Percentiles rank a stretch among this genome's conserved stretches.
Conservation (phyloP, 31 red algal species). For the Pterothamnion heteromorphum region DNA sequence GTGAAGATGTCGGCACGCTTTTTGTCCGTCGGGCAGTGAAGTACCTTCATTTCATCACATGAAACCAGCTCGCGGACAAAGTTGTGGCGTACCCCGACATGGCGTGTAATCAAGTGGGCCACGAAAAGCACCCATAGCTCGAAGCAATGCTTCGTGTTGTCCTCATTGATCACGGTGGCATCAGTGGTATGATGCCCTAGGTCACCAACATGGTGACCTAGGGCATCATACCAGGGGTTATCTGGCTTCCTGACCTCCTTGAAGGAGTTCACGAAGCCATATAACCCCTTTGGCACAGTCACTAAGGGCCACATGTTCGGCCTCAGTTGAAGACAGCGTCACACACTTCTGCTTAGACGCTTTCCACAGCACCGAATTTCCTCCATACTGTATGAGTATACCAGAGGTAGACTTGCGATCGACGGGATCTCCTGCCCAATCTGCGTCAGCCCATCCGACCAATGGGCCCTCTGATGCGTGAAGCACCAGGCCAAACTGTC, state of each 20-base stretch:
- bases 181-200: background rate
- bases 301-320: slow-evolving; percentile 20
- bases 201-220: too few relatives aligned
- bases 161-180: background rate
- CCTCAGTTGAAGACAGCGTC: background rate
- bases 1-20: background rate
- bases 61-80: background rate
- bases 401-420: slow-evolving; percentile 30
- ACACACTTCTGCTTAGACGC: slow-evolving; percentile 3
- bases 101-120: background rate
- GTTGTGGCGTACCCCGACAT: background rate
- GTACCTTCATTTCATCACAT: background rate
- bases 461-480: background rate
- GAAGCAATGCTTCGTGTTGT: background rate
- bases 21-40: background rate
- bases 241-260: too few relatives aligned
- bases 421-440: background rate
- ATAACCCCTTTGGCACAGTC: slow-evolving; percentile 30
- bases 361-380: background rate
- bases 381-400: background rate
- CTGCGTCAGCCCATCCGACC: background rate
- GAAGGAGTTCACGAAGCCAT: background rate
- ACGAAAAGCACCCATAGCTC: background rate
- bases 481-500: background rate
- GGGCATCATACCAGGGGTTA: too few relatives aligned